These are phyloP conservation scores for Neonectria hederae DNA, from an alignment of 2,329 filamentous ascomycete species.

Conservation along the genomic window DNA sequence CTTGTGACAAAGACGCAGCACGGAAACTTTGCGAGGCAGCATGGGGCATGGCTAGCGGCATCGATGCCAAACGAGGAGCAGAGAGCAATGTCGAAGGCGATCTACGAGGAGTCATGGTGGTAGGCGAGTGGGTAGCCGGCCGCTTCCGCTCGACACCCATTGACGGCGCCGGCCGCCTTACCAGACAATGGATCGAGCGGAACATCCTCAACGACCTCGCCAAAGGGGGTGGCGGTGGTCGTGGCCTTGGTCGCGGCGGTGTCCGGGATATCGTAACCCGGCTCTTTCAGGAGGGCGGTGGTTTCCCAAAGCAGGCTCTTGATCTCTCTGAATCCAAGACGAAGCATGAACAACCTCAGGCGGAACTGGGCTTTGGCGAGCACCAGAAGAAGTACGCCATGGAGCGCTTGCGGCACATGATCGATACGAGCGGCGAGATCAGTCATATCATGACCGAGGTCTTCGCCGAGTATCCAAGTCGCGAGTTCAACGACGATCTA, in stretches of 20 bases:
- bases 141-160: constrained; percentile 66
- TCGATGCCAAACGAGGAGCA: constrained; percentile 73
- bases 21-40: constrained; percentile 84
- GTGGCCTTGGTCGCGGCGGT: constrained; percentile 76
- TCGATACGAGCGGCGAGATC: constrained; percentile 81
- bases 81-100: constrained; percentile 77
- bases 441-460: constrained; percentile 84
- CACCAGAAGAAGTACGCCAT: constrained; percentile 77
- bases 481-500: constrained; percentile 92
- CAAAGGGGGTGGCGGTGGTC: constrained; percentile 75
- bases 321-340: constrained; percentile 53
- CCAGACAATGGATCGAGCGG: constrained; percentile 79
- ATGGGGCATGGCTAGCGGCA: constrained; percentile 80
- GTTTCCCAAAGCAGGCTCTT: constrained; percentile 71
- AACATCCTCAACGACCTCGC: constrained; percentile 74
- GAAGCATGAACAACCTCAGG: constrained; percentile 62
- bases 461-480: constrained; percentile 85
- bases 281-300: constrained; percentile 82
- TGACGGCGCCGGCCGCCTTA: constrained; percentile 61
- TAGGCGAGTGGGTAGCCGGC: constrained; percentile 85
- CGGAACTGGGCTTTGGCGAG: constrained; percentile 76
- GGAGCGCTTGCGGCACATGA: constrained; percentile 76
- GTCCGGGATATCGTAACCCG: constrained; percentile 79
- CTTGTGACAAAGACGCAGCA: constrained; percentile 88
- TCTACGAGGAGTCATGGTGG: constrained; percentile 84